These are phyloP conservation scores for Cadophora luteo-olivacea DNA, from an alignment of 2,329 filamentous ascomycete species.

Conservation along the genomic window DNA sequence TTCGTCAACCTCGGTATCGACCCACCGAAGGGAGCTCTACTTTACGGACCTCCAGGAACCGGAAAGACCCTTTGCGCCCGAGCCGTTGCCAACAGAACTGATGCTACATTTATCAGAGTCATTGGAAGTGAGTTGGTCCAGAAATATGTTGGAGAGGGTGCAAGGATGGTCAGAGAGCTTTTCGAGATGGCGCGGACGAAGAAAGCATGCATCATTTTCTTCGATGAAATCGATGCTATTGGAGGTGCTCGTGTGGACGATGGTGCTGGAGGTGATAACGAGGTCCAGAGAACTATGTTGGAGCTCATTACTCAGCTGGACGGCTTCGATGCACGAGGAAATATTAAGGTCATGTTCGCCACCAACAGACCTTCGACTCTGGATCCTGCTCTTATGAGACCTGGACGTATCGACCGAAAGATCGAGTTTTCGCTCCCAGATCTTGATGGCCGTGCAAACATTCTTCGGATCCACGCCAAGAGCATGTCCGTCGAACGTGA, in stretches of 20 bases:
- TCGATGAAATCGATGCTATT: constrained; percentile 97
- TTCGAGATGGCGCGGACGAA: constrained; percentile 99
- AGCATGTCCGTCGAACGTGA: constrained; percentile 99
- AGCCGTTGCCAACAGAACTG: constrained; percentile 96
- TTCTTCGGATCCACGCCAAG: constrained; percentile 98
- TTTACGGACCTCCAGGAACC: constrained; percentile 97
- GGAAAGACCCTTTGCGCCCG: constrained; percentile 98
- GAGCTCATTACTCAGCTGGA: constrained; percentile 97
- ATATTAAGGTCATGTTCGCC: constrained; percentile 99
- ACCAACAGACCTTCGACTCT: constrained; percentile 96
- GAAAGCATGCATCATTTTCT: constrained; percentile 99
- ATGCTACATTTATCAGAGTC: constrained; percentile 97
- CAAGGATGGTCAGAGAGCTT: constrained; percentile 96
- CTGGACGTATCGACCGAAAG: constrained; percentile 96
- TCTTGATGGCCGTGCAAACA: constrained; percentile 96
- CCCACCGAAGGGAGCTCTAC: constrained; percentile 93
- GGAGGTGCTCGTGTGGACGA: constrained; percentile 97
- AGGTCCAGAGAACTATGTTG: constrained; percentile 97
- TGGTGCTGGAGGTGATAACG: constrained; percentile 94
- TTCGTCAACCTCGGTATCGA: constrained; percentile 99
- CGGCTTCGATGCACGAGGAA: constrained; percentile 93
- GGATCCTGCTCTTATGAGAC: constrained; percentile 96
- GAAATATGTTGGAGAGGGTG: constrained; percentile 98
- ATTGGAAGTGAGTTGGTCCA: constrained; percentile 98
- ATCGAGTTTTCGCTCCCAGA: constrained; percentile 98